Conservation (phyloP, 2,329 filamentous ascomycete species). For the Xylariaceae sp. region DNA sequence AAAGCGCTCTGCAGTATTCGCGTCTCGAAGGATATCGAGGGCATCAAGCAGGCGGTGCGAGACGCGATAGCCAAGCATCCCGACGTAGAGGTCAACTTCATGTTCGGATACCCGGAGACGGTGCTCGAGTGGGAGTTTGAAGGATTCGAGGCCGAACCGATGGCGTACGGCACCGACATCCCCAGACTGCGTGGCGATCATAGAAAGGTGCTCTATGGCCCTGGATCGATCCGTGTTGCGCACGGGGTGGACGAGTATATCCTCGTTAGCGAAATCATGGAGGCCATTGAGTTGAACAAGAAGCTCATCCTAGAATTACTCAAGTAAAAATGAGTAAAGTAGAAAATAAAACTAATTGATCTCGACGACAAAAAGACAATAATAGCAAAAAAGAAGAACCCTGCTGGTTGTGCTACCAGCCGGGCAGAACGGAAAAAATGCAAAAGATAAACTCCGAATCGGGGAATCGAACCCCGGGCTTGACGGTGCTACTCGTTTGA, state of each 20-base stretch:
- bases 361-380: background rate
- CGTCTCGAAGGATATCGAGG: conserved; percentile 33
- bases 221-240: conserved; percentile 36
- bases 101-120: conserved; percentile 36
- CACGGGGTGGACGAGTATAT: conserved; percentile 37
- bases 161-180: conserved; percentile 38
- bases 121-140: conserved; percentile 37
- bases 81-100: conserved; percentile 33
- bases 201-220: conserved; percentile 37
- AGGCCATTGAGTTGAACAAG: conserved; percentile 37
- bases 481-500: conserved; percentile 23
- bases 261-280: conserved; percentile 32
- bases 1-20: conserved; percentile 38
- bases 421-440: background rate
- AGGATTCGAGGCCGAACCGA: conserved; percentile 35
- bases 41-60: conserved; percentile 32
- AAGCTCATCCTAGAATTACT: conserved; percentile 24
- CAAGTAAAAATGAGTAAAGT: conserved; percentile 3
- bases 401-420: too few species aligned
- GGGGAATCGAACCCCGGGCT: conserved; percentile 33
- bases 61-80: conserved; percentile 32
- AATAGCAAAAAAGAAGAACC: background rate
- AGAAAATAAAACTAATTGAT: background rate
- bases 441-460: conserved; percentile 24
- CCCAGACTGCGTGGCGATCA: conserved; percentile 33